Evolutionary conservation across 441 rosid species (phyloP), one percentile per base, ranked within the genome.

Genomic region (Arabidopsis lyrata): DNA sequence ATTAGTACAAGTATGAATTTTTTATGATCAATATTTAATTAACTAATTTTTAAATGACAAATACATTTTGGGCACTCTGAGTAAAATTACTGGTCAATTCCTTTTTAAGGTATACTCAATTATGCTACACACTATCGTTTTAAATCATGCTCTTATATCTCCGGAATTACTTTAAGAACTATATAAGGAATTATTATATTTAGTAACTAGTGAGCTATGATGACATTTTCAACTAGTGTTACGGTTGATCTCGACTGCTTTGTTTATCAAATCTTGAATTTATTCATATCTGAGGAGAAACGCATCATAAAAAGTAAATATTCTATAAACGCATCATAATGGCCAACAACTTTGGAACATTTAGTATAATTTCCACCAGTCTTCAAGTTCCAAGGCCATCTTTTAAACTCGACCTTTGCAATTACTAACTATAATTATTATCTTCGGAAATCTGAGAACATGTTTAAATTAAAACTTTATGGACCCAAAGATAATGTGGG

Each of bases 311-410:
- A 64, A 24, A 24, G 27, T 24, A 24, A 24, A 24, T 3, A 3
- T 24, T 24, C 3, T 24, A 24, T 24, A 24, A 24, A 24, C 27
- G 27, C 27, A 24, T 24, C 27, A 29, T 60, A 68, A 61, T 75
- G 74, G 64, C 78, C 69, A 68, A 61, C 72, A 77, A 41, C 42
- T 58, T 64, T 20, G 39, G 47, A 69, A 76, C 66, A 76, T 29
- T 39, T 50, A n/a, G 72, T 77, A 76, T 39, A 48, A 48, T 64
- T 64, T 70, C 76, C 80, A 76, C 67, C 35, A 12, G 58, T 71
- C 57, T 58, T 65, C 80, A 77, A 77, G 76, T 77, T 77, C 80
- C 80, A 77, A 77, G 27, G 63, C 62, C 54, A 48, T 27, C 7
- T 13, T 68, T 69, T 8, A 52, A 32, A 42, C 72, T 70, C 67